phyloP scores from a whole-genome alignment of 2,329 filamentous ascomycete species.

The Pyrenophora tritici-repentis region DNA sequence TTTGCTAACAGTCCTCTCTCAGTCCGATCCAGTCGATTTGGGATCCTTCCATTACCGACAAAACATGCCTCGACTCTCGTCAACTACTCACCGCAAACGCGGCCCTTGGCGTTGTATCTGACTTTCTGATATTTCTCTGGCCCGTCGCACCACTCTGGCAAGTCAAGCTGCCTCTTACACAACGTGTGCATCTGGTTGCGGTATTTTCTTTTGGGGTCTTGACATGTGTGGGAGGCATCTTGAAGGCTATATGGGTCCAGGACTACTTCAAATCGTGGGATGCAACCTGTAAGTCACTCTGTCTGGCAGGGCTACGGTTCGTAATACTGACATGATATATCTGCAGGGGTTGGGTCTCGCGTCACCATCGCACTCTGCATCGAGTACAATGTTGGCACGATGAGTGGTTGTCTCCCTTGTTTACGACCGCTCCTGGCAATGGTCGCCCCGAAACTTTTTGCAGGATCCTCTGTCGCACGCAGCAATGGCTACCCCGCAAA shows the following conservation, averaged over 20 bases:
- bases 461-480: background rate
- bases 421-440: background rate
- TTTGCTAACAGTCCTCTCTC: background rate
- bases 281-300: background rate
- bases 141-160: background rate
- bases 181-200: background rate
- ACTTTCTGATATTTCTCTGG: background rate
- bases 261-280: background rate
- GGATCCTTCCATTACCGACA: background rate
- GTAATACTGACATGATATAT: background rate
- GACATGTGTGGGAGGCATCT: background rate
- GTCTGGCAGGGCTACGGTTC: background rate
- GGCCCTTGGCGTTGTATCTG: background rate
- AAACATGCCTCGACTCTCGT: background rate
- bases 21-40: background rate
- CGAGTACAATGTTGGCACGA: background rate
- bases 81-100: background rate
- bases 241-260: background rate
- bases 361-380: background rate
- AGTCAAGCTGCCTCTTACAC: background rate
- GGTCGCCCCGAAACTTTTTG: background rate
- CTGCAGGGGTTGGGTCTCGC: background rate
- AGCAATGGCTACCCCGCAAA: background rate
- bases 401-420: conserved; percentile 1
- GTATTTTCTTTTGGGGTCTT: background rate